Base-by-base conservation (phyloP, 116 monocot species). In the Phalaenopsis hybrid region DNA sequence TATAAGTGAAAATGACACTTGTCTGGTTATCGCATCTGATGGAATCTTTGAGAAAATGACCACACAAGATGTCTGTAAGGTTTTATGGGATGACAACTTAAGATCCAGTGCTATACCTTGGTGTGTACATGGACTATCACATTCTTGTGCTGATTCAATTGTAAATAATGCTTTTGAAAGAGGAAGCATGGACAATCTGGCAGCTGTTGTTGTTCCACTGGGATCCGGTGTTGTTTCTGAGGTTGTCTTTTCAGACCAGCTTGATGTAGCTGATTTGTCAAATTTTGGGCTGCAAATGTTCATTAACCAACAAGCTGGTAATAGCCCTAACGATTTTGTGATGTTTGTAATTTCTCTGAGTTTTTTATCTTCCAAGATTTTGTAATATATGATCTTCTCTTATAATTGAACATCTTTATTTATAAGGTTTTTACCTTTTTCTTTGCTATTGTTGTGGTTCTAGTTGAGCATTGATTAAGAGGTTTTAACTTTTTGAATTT, bases 31-130 rank as follows among this genome's bases (percentile, higher is more conserved):
- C 57, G 89, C 94, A 65, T 92, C 94, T 70, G 96, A 96, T 94
- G 96, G 96, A 49, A 59, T 96, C 48, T 92, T 96, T 89, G 94
- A 96, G 61, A 96, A 94, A 57, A 82, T 96, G 87, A 92, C 86
- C 2, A 82, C 88, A 21, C 87, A 94, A 83, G 94, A 96, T 57
- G 88, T 91, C n/a, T 96, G 96, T 81, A 84, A 92, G 80, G 44
- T 94, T n/a, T 77, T 96, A 79, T 85, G 85, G 87, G 87, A 92
- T 77, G 89, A 81, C 34, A 87, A 87, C 73, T 44, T 78, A 44
- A 68, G 69, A 65, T n/a, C 63, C 8, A 81, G 74, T 76, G 44
- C 44, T 23, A 85, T 85, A 15, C 79, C 79, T 65, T 83, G 81
- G 16, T 78, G 79, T 46, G 68, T 74, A 80, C 72, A 41, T 57